phyloP scores from a whole-genome alignment of 371 early-diverging fungal species.

The Phascolomyces articulosus region DNA sequence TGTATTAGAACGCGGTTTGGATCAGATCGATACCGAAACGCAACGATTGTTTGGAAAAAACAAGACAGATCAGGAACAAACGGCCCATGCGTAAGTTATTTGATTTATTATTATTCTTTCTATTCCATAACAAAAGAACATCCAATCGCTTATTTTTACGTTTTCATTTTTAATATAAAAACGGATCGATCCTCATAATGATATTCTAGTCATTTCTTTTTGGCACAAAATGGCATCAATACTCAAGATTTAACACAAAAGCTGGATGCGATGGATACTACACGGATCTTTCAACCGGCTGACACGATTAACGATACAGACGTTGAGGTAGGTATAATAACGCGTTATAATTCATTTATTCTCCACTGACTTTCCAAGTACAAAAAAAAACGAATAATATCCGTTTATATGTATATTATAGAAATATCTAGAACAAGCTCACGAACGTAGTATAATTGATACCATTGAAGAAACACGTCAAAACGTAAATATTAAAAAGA shows the following conservation, averaged over 20 bases:
- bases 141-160: neutral
- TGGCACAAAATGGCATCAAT: slow-evolving; percentile 79
- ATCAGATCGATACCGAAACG: slow-evolving; percentile 16
- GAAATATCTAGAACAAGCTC: slow-evolving; percentile 70
- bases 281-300: slow-evolving; percentile 69
- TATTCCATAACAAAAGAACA: neutral
- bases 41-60: slow-evolving; percentile 9
- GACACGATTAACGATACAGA: slow-evolving; percentile 73
- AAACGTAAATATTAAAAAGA: slow-evolving; percentile 29
- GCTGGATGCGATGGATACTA: slow-evolving; percentile 61
- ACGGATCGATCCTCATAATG: neutral
- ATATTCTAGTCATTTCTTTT: slow-evolving; percentile 55
- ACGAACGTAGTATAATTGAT: slow-evolving; percentile 72
- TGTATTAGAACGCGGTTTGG: slow-evolving; percentile 11
- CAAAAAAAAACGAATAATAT: too few species aligned
- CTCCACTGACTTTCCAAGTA: too few species aligned
- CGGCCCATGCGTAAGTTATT: slow-evolving; percentile 22
- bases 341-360: slow-evolving; percentile 64
- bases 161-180: neutral
- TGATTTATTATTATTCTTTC: neutral
- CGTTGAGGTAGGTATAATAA: slow-evolving; percentile 65
- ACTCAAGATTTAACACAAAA: slow-evolving; percentile 63
- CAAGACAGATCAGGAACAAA: slow-evolving; percentile 22
- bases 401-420: too few species aligned
- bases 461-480: slow-evolving; percentile 74